Evolutionary conservation across 1,139 yeast genomes (phyloP).

Genomic region (Blastobotrys capitulatus): DNA sequence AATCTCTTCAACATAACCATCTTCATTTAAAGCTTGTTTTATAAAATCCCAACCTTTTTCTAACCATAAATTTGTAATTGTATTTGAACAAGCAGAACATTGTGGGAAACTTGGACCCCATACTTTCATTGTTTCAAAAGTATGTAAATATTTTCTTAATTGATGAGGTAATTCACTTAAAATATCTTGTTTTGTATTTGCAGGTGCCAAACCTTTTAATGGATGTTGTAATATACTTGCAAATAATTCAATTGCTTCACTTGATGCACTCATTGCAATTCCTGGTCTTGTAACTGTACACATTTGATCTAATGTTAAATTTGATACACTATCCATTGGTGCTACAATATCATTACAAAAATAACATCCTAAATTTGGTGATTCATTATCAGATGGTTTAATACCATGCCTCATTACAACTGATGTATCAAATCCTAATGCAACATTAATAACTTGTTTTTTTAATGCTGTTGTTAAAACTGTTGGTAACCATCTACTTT

Average conservation of each 20-base stretch:
- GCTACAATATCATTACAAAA: slow-evolving; percentile 95
- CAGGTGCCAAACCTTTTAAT: slow-evolving; percentile 43
- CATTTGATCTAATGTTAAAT: slow-evolving; percentile 92
- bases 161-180: slow-evolving; percentile 85
- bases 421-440: slow-evolving; percentile 89
- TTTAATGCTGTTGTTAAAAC: slow-evolving; percentile 60
- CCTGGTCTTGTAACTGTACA: slow-evolving; percentile 98
- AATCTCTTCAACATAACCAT: slow-evolving; percentile 61
- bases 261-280: slow-evolving; percentile 80
- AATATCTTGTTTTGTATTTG: slow-evolving; percentile 32
- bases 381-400: slow-evolving; percentile 20
- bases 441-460: slow-evolving; percentile 83
- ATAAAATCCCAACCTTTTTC: slow-evolving; percentile 77
- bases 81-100: slow-evolving; percentile 80
- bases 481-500: slow-evolving; percentile 94
- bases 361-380: slow-evolving; percentile 72
- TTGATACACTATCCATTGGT: slow-evolving; percentile 78
- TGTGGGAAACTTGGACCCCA: slow-evolving; percentile 64
- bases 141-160: slow-evolving; percentile 72
- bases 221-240: slow-evolving; percentile 72
- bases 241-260: slow-evolving; percentile 78
- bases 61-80: slow-evolving; percentile 48
- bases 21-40: slow-evolving; percentile 56
- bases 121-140: slow-evolving; percentile 58
- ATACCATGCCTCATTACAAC: slow-evolving; percentile 91